Percentiles rank a stretch among this genome's conserved stretches.
Evolutionary conservation across 1,284 basidiomycete species (phyloP).

Genomic region (Vanrija humicola): DNA sequence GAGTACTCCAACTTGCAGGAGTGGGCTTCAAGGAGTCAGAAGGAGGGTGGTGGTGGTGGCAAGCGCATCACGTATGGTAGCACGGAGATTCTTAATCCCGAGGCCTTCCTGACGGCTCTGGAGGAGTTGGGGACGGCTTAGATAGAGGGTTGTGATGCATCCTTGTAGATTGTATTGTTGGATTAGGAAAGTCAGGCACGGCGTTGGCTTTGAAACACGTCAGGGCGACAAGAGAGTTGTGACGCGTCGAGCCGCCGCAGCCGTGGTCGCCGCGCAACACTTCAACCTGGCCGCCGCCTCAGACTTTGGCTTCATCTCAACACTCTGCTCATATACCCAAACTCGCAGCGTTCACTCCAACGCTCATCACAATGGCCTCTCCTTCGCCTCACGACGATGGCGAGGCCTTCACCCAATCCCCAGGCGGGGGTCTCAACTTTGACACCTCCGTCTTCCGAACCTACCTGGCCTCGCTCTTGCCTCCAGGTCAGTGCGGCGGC

Average conservation of each 20-base stretch:
- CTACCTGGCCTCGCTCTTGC: conserved; percentile 39
- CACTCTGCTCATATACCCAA: no score
- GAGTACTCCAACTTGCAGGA: conserved; percentile 96
- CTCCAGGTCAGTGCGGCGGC: conserved; percentile 26
- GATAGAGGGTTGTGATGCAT: conserved; percentile 8
- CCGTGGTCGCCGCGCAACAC: no score
- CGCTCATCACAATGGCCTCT: conserved; percentile 16
- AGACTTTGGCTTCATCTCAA: no score
- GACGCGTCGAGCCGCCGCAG: no score
- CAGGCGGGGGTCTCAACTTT: conserved; percentile 28
- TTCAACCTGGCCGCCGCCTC: no score
- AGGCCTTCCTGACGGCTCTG: conserved; percentile 63
- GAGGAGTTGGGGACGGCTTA: conserved; percentile 35
- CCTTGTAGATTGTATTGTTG: conserved; percentile 8
- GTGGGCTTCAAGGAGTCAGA: conserved; percentile 66
- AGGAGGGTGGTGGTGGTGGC: conserved; percentile 52
- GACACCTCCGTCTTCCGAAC: conserved; percentile 41
- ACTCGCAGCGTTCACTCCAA: background rate
- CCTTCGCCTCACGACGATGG: conserved; percentile 26
- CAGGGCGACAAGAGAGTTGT: background rate
- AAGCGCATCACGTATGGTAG: conserved; percentile 90
- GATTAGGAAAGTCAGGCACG: background rate
- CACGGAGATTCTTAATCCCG: conserved; percentile 90
- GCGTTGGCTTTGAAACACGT: background rate
- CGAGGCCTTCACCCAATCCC: conserved; percentile 14